Conservation (phyloP, 768 basidiomycete genomes). For the Lactifluus hygrophoroides region DNA sequence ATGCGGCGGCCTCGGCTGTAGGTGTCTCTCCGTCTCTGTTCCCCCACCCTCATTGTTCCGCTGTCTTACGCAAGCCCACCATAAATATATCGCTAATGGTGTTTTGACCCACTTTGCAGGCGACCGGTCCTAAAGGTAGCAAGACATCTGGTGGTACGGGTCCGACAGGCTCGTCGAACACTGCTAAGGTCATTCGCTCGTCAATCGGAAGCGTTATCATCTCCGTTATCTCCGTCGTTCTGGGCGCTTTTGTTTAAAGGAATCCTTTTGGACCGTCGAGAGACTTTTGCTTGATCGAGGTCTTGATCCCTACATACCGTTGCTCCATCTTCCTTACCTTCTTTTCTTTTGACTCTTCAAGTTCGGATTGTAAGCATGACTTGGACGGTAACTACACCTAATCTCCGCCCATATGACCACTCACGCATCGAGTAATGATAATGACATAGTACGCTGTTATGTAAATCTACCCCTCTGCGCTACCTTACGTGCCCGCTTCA, state of each 20-base stretch:
- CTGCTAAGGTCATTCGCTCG: neutral
- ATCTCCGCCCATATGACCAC: neutral
- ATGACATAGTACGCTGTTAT: neutral
- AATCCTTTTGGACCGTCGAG: neutral
- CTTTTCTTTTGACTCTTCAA: neutral
- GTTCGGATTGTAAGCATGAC: neutral
- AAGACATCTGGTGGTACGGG: neutral
- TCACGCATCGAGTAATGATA: neutral
- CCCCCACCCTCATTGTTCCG: neutral
- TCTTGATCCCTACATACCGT: neutral
- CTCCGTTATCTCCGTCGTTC: neutral
- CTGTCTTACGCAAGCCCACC: neutral
- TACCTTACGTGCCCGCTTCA: too few relatives aligned
- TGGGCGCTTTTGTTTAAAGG: conserved; percentile 1
- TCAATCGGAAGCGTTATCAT: neutral
- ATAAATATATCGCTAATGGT: neutral
- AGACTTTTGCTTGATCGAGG: neutral
- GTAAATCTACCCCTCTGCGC: neutral
- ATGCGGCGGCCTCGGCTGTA: conserved; percentile 3
- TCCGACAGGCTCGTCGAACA: neutral
- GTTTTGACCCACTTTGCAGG: neutral
- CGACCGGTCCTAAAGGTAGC: neutral
- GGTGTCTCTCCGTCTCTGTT: neutral
- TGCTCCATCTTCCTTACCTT: neutral
- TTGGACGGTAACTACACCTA: neutral